Evolutionary conservation across 2,329 filamentous ascomycete species (phyloP), one percentile per base, ranked within the genome.

Genomic region (Aspergillus sp.): DNA sequence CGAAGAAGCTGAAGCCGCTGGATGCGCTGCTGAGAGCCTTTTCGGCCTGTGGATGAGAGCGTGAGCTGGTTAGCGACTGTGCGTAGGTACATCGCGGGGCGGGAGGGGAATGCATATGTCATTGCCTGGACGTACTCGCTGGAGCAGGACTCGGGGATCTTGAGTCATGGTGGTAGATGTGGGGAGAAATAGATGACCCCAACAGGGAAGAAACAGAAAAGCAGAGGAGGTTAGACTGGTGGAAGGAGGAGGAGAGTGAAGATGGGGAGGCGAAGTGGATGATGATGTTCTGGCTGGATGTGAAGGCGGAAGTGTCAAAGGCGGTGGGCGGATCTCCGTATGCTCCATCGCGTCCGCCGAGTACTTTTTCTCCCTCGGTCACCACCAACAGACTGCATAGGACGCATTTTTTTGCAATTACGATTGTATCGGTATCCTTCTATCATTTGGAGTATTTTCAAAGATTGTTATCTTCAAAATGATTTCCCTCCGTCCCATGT

Each of bases 1-100:
- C 89, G 64, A 99, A 97, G 75, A 96, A 86, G 71, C 86, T 89
- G 76, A 96, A 97, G 64, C 92, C 92, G 23, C 88, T 80, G 17
- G 84, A 79, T 38, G 93, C 92, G 61, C 87, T 80, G 64, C 86
- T 76, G 21, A 89, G 82, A 48, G 86, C 81, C 78, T 94, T 96
- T 68, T 97, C 90, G 77, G 94, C 94, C 92, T 97, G 70, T 2
- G 34, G 40, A 19, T 13, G 47, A 47, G 60, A 52, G 47, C 54
- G 58, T 52, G 56, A 32, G 16, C 43, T 58, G 38, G 58, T 66
- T 58, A 66, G 67, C 54, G 64, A 67, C 64, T 66, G 59, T 57
- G n/a, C 14, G 11, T 38, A n/a, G 51, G 49, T 50, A 51, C 48
- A 42, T 48, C 53, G 56, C 52, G 53, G 57, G 52, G 50, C 47